Percentiles rank a stretch among this genome's conserved stretches.
phyloP scores from a whole-genome alignment of 495 filamentous ascomycete species.

The Podospora pseudoanserina region DNA sequence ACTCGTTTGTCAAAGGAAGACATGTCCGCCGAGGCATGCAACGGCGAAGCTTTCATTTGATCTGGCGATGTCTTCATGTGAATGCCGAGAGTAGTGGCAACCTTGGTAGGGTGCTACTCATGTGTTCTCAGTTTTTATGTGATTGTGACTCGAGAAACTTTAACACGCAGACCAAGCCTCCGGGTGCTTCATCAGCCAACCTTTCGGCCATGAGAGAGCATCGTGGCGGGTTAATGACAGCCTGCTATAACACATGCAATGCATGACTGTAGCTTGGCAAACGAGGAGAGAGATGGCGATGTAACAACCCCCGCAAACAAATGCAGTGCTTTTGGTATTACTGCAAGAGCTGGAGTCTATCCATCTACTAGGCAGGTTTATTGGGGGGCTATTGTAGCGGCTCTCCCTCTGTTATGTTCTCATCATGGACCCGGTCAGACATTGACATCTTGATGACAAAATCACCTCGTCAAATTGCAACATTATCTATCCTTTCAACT shows the following conservation, averaged over 20 bases:
- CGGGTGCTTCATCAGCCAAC: background rate
- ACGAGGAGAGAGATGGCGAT: background rate
- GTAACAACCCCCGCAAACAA: background rate
- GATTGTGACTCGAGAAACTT: background rate
- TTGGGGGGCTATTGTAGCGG: background rate
- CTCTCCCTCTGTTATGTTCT: background rate
- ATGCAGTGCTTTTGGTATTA: background rate
- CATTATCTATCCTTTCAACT: background rate
- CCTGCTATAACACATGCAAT: background rate
- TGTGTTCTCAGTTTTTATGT: background rate
- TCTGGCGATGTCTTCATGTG: background rate
- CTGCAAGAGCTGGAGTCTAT: background rate
- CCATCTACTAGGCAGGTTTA: background rate
- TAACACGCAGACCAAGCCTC: background rate
- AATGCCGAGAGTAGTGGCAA: background rate
- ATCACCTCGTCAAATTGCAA: background rate
- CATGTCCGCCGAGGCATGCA: conserved; percentile 14
- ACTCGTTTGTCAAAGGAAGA: background rate
- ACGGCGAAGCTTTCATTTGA: conserved; percentile 8
- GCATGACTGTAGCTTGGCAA: background rate
- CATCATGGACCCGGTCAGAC: too few species aligned
- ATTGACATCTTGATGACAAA: background rate
- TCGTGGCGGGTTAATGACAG: background rate
- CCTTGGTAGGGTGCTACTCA: background rate
- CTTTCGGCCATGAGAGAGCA: background rate